These are phyloP conservation scores for Brasenia schreberi DNA, from an alignment of 164 flowering plant genomes.

Conservation along the genomic window DNA sequence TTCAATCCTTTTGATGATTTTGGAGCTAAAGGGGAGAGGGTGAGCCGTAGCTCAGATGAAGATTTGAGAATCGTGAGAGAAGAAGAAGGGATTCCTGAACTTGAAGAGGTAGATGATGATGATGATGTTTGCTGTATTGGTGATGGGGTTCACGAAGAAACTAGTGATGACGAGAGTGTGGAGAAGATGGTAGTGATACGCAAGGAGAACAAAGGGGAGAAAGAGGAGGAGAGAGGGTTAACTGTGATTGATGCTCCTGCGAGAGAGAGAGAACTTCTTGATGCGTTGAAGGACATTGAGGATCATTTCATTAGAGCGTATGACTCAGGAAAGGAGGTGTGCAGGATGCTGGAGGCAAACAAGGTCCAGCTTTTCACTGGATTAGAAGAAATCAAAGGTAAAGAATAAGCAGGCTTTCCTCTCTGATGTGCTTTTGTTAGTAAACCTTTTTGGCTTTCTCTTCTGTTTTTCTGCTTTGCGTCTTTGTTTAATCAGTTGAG, in stretches of 20 bases:
- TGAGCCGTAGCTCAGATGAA: conserved; percentile 43
- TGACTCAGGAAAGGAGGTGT: conserved; percentile 79
- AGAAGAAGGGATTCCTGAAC: conserved; percentile 53
- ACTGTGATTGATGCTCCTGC: conserved; percentile 48
- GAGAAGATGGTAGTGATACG: background rate
- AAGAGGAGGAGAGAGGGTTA: conserved; percentile 33
- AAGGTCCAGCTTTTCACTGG: conserved; percentile 53
- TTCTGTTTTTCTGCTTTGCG: background rate
- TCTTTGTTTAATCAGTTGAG: background rate
- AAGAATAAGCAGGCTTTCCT: background rate
- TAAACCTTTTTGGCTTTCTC: background rate
- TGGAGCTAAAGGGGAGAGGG: conserved; percentile 23
- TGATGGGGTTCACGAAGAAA: conserved; percentile 1
- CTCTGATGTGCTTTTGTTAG: background rate
- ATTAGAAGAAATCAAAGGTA: conserved; percentile 87
- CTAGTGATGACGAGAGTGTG: background rate
- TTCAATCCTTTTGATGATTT: conserved; percentile 50
- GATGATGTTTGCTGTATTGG: conserved; percentile 9
- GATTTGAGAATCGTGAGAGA: conserved; percentile 73
- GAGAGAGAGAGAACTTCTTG: conserved; percentile 70
- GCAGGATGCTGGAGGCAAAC: conserved; percentile 79
- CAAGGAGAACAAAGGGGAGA: background rate
- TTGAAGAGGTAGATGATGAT: conserved; percentile 29
- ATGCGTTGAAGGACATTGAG: conserved; percentile 73
- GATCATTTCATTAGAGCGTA: conserved; percentile 69